Percentiles rank a stretch among this genome's conserved stretches.
These are phyloP conservation scores for Kalmanozyma brasiliensis DNA, from an alignment of 1,284 basidiomycete genomes.

Conservation along the genomic window DNA sequence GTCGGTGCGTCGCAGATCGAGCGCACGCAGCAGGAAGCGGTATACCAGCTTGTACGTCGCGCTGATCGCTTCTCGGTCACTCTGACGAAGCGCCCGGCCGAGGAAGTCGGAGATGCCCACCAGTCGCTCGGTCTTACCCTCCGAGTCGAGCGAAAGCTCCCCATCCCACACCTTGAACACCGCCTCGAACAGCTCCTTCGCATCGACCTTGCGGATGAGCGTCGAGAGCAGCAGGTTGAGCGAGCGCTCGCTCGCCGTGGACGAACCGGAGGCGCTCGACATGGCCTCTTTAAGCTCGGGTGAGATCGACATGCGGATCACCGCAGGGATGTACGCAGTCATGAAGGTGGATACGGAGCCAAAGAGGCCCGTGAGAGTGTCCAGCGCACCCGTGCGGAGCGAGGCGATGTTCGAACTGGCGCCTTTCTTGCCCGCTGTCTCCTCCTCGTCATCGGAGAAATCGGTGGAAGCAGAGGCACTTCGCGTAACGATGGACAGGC, in stretches of 20 bases:
- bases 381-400: conserved; percentile 52
- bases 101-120: conserved; percentile 57
- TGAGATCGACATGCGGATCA: conserved; percentile 43
- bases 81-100: conserved; percentile 51
- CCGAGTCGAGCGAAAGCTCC: conserved; percentile 14
- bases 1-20: conserved; percentile 74
- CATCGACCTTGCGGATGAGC: conserved; percentile 35
- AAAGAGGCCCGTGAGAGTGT: conserved; percentile 55
- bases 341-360: conserved; percentile 63
- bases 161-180: conserved; percentile 53
- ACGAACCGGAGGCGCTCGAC: conserved; percentile 38
- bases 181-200: conserved; percentile 46
- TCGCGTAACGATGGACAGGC: conserved; percentile 24
- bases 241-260: conserved; percentile 39
- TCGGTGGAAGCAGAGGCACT: conserved; percentile 4
- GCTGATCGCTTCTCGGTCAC: conserved; percentile 70
- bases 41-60: conserved; percentile 80
- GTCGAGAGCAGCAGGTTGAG: conserved; percentile 40
- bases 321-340: conserved; percentile 45
- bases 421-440: conserved; percentile 2
- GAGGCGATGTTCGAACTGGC: conserved; percentile 32
- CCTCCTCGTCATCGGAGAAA: conserved; percentile 3
- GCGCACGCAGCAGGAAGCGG: conserved; percentile 82
- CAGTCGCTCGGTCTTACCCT: conserved; percentile 24
- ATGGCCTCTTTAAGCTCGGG: conserved; percentile 38